phyloP scores from a whole-genome alignment of 2,329 filamentous ascomycete genomes.

The Nemania sp. region DNA sequence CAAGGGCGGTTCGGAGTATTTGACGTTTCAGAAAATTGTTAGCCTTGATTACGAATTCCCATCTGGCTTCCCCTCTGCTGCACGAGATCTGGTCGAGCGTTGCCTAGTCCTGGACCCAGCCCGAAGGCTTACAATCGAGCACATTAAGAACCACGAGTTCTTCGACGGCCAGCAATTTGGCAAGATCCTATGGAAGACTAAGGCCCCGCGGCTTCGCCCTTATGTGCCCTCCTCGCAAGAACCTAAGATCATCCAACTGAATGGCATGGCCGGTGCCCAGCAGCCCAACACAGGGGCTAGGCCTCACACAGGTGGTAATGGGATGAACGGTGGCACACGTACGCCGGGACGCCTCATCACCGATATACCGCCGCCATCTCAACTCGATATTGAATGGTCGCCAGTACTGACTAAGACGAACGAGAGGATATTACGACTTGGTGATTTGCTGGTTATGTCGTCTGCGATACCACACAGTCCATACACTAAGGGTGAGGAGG shows the following conservation, averaged over 20 bases:
- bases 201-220: conserved; percentile 82
- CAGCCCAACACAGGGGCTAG: conserved; percentile 33
- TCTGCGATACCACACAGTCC: conserved; percentile 76
- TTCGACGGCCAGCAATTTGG: conserved; percentile 88
- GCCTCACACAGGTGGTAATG: conserved; percentile 42
- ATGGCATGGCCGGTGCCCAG: conserved; percentile 51
- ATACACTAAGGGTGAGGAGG: conserved; percentile 70
- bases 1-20: conserved; percentile 92
- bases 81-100: conserved; percentile 86
- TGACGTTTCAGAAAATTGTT: conserved; percentile 98
- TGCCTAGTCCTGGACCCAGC: conserved; percentile 87
- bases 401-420: conserved; percentile 89
- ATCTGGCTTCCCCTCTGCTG: conserved; percentile 79
- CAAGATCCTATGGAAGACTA: conserved; percentile 82
- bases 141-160: conserved; percentile 96
- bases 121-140: conserved; percentile 84
- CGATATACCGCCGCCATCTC: conserved; percentile 92
- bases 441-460: conserved; percentile 83
- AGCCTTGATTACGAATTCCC: conserved; percentile 93
- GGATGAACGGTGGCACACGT: conserved; percentile 54
- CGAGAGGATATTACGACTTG: conserved; percentile 91
- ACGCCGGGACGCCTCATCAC: conserved; percentile 83
- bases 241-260: conserved; percentile 73
- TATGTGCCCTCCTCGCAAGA: conserved; percentile 79
- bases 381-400: conserved; percentile 98